A percentile compares a stretch with the other conserved stretches of the same genome.
These are phyloP conservation scores for Selaginella tamariscina DNA, from an alignment of 75 land plant species.

Conservation along the genomic window DNA sequence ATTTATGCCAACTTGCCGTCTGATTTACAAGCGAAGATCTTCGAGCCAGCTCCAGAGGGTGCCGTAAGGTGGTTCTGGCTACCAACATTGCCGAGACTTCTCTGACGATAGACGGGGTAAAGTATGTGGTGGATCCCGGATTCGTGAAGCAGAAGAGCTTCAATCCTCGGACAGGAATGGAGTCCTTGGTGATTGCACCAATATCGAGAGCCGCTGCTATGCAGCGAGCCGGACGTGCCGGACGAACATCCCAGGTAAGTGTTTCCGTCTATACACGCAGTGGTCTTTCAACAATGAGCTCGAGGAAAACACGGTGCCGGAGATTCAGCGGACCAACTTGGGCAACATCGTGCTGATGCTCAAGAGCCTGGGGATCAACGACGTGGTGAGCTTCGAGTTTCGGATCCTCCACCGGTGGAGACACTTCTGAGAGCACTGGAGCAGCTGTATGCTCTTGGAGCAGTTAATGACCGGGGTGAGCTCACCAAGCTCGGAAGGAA, in stretches of 20 bases:
- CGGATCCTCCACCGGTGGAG: constrained; percentile 4
- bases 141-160: background rate
- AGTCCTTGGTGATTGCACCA: constrained; percentile 17
- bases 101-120: constrained; percentile 81
- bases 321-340: constrained; percentile 6
- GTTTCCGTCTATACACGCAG: constrained; percentile 1
- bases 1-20: constrained; percentile 63
- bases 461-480: background rate
- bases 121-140: constrained; percentile 11
- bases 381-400: constrained; percentile 1
- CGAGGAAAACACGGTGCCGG: constrained; percentile 8
- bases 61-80: constrained; percentile 64
- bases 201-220: constrained; percentile 19
- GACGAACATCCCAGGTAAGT: constrained; percentile 9
- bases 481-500: constrained; percentile 7
- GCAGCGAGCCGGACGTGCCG: constrained; percentile 9
- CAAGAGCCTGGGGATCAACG: constrained; percentile 5
- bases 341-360: constrained; percentile 10
- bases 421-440: background rate
- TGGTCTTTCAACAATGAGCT: constrained; percentile 9
- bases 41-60: constrained; percentile 43
- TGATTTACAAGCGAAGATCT: constrained; percentile 50
- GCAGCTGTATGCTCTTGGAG: constrained; percentile 7
- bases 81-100: constrained; percentile 84
- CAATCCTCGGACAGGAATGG: constrained; percentile 7